Evolutionary conservation across 2,329 filamentous ascomycete species (phyloP), one percentile per base, ranked within the genome.

Genomic region (Rutstroemia sp.): DNA sequence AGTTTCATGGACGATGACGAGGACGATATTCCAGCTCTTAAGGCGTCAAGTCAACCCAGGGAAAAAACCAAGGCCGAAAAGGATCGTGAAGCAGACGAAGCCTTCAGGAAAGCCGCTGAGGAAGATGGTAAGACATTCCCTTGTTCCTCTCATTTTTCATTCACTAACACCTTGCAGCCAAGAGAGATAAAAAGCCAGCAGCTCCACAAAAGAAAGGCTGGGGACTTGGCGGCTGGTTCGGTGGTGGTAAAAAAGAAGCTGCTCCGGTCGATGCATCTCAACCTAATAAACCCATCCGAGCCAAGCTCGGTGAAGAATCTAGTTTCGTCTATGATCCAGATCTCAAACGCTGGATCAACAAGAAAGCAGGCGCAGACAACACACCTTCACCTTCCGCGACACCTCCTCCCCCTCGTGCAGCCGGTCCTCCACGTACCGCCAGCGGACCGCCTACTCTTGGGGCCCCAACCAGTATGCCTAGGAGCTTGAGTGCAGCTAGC

Each of bases 301-400:
- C 95, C 60, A 99, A 99, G 68, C 81, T 99, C 8, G 95, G 92
- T 59, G 95, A 99, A 71, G 84, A 94, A 68, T 96, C 84, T 71
- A 90, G 85, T 47, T 96, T 99, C 72, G 87, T 92, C 63, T 99
- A 94, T 67, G 94, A 99, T 68, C 88, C 91, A 2, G 89, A 96
- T n/a, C 80, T 96, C 52, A 95, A 95, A 76, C 91, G 94, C 70
- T 99, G 95, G 95, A 79, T 99, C 70, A 97, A 99, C 76, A 96
- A 96, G 77, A 96, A 96, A 70, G 83, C 83, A 10, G 75, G 75
- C 14, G 80, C 82, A 7, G 85, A 87, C 54, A 81, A 80, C 45
- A 74, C 74, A 8, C 75, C 79, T 25, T 75, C 80, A 3, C 80
- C 83, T 61, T 76, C 79, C 48, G 84, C 84, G 1, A 84, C 91